Evolutionary conservation across 352 stramenopile species (phyloP).

Genomic region (Pythium vanterpoolii): DNA sequence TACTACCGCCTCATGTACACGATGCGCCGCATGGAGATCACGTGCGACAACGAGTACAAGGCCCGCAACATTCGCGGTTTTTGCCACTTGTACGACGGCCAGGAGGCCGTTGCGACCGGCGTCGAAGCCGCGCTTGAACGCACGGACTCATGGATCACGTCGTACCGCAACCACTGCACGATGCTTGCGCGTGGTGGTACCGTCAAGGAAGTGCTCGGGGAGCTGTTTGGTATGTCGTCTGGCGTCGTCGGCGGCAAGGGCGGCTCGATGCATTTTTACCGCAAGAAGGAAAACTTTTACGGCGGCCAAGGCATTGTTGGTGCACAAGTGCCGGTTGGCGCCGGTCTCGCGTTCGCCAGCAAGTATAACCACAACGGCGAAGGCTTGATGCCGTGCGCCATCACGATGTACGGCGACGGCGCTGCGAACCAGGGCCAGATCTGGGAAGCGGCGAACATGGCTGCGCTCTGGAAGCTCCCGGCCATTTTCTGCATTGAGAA

Average conservation of each 20-base stretch:
- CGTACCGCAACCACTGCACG: slow-evolving; percentile 99
- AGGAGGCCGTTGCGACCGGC: slow-evolving; percentile 98
- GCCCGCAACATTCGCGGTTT: slow-evolving; percentile 97
- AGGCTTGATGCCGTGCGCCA: slow-evolving; percentile 89
- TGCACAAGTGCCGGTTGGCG: slow-evolving; percentile 97
- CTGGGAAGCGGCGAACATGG: slow-evolving; percentile 97
- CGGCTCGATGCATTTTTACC: slow-evolving; percentile 99
- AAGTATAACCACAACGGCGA: slow-evolving; percentile 97
- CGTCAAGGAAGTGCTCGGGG: slow-evolving; percentile 92
- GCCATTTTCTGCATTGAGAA: slow-evolving; percentile 99
- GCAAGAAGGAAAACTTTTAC: slow-evolving; percentile 98
- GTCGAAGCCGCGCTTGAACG: slow-evolving; percentile 94
- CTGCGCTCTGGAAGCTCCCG: slow-evolving; percentile 97
- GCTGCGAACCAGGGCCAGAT: slow-evolving; percentile 99
- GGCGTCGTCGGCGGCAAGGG: slow-evolving; percentile 95
- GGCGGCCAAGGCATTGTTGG: slow-evolving; percentile 98
- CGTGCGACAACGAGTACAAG: slow-evolving; percentile 99
- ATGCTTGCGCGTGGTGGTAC: slow-evolving; percentile 93
- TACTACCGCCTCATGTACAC: slow-evolving; percentile 99
- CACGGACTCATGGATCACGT: slow-evolving; percentile 98
- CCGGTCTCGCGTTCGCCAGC: slow-evolving; percentile 97
- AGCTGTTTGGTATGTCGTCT: slow-evolving; percentile 94
- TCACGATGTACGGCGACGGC: slow-evolving; percentile 99
- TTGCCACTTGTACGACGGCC: slow-evolving; percentile 99
- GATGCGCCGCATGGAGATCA: slow-evolving; percentile 99